Base-by-base conservation (phyloP, 371 early-diverging fungal genomes). In the Batkoa obscura region DNA sequence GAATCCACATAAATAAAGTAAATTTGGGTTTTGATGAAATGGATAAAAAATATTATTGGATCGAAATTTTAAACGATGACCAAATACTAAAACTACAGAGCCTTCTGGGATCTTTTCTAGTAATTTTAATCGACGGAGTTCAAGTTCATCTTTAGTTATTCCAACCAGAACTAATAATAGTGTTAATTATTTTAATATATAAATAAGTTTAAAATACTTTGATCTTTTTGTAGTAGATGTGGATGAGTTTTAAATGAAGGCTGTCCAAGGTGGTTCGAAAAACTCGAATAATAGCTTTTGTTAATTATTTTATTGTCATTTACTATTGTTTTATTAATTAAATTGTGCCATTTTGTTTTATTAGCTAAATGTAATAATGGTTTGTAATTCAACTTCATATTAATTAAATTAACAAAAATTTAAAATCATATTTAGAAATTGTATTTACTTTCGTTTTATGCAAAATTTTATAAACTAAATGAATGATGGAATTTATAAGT, bases 1-100 rank as follows among this genome's bases (percentile, higher is more conserved):
- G 63, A 90, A 88, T 33, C 94, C 70, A 15, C 68, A 67, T 36
- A 94, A 66, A 61, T 93, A 94, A 61, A 80, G 80, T 56, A 94
- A 78, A 61, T 94, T 86, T 3, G 92, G 88, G 56, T 83, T 77
- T 65, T 94, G 94, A 59, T 91, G 88, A 61, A 90, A 96, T n/a
- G 81, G 84, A 63, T 94, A 80, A 72, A 95, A 95, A 51, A 95
- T 88, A 55, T 88, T 87, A 58, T 87, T 81, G 60, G 91, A 83
- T 67, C 83, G 78, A 64, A 86, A 95, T n/a, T 86, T 76, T 57
- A 84, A 76, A 0, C 75, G 71, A 58, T 85, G 78, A 6, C 93
- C 86, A 15, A 84, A 71, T 23, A 79, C 71, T 32, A 94, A 65
- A n/a, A 79, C 85, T 1, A 74, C 66, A 46, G 81, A 78, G 15